Base-by-base conservation (phyloP, 345 rosid species). In the Eucalyptus brandiana region DNA sequence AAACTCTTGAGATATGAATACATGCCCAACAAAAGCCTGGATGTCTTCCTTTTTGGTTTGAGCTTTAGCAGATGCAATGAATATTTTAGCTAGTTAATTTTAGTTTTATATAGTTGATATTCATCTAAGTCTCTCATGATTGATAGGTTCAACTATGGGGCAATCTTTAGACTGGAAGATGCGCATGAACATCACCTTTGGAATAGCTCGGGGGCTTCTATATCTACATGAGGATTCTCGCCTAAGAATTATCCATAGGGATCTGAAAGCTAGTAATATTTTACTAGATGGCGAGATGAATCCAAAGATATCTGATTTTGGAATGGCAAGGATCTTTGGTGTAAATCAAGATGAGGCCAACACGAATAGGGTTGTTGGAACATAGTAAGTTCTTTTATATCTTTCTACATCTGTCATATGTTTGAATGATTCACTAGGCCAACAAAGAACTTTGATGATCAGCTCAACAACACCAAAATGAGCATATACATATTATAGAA, bases 191-290 rank as follows among this genome's bases (percentile, higher is more conserved):
- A 92, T 94, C 86, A 91, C 91, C n/a, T 89, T 90, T 12, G 92
- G 95, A 40, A 89, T 94, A 8, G 93, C 93, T 4, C 54, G 91
- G 19, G 95, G 93, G 93, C 69, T 94, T 24, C 14, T 92, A 53
- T 94, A 94, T 87, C 47, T 94, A 4, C 93, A 94, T 9, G 93
- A 92, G 86, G 92, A 94, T 87, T 94, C 95, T 45, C 89, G 92
- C 13, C 92, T 92, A 17, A 90, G 81, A 87, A 86, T 92, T 42
- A 90, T 93, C 69, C 94, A 93, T 56, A 87, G 92, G 93, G 93
- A 92, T 30, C 83, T 90, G 18, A 92, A 90, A 87, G 56, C 92
- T 17, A 90, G 92, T 21, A 92, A 92, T 48, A 81, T 90, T 18
- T 76, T 91, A 51, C 87, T 91, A 2, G 93, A 92, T 80, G 67